Evolutionary conservation across 2,329 filamentous ascomycete species (phyloP).

Genomic region (Laburnicola sp.): DNA sequence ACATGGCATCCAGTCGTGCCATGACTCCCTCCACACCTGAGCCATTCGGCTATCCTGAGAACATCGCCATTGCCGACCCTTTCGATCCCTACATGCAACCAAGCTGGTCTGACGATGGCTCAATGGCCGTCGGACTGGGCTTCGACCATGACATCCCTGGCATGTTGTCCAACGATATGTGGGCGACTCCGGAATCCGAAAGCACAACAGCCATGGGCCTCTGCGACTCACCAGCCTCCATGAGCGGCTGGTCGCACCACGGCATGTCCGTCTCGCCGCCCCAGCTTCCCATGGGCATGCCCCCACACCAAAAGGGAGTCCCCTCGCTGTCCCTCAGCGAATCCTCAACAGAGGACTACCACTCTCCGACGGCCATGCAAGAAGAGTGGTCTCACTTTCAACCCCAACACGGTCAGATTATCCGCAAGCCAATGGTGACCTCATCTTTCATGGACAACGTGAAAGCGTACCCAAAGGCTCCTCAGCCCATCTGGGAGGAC

Average conservation of each 20-base stretch:
- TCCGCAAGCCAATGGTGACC: constrained; percentile 24
- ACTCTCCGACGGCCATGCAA: constrained; percentile 41
- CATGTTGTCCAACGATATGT: constrained; percentile 28
- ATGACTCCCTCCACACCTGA: constrained; percentile 39
- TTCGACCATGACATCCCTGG: constrained; percentile 25
- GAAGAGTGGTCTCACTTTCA: constrained; percentile 55
- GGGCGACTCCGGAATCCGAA: constrained; percentile 22
- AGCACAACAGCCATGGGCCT: constrained; percentile 17
- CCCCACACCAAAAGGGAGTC: constrained; percentile 20
- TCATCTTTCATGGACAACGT: constrained; percentile 48
- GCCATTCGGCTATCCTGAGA: constrained; percentile 28
- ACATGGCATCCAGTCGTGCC: constrained; percentile 23
- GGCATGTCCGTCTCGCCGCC: constrained; percentile 23
- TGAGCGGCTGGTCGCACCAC: constrained; percentile 24
- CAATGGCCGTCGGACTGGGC: constrained; percentile 28
- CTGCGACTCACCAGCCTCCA: constrained; percentile 23
- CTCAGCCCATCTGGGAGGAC: constrained; percentile 46
- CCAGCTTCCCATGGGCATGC: constrained; percentile 14
- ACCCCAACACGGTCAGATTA: constrained; percentile 48
- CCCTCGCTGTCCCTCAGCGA: constrained; percentile 34
- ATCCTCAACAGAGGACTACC: constrained; percentile 27
- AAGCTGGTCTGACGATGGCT: constrained; percentile 30
- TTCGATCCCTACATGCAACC: constrained; percentile 27
- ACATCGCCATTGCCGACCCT: constrained; percentile 22
- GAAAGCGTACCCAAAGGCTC: constrained; percentile 20